Evolutionary conservation across 2,329 filamentous ascomycete species (phyloP), one percentile per base, ranked within the genome.

Genomic region (Xylaria sp.): DNA sequence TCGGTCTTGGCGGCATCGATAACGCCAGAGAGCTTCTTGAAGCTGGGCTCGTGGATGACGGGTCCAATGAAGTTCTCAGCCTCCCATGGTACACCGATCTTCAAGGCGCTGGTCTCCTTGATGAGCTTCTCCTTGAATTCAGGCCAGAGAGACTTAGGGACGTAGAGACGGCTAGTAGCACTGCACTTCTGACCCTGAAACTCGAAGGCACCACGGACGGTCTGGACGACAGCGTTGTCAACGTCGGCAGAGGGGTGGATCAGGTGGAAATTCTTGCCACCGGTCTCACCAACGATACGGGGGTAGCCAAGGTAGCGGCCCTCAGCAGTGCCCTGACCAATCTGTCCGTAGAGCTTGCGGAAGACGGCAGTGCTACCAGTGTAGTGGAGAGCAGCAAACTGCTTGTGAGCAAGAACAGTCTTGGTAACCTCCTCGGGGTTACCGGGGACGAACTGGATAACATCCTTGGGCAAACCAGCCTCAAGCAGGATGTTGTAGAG

Each of bases 311-410:
- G 80, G 78, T 96, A 97, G 61, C 85, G 88, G 64, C 89, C 91
- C 70, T 92, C 86, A 4, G 90, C 89, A 18, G 95, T 87, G 47
- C 90, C 90, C 64, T 83, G 80, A 9, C 91, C 90, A 69, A 97
- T 96, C 73, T 91, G 84, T 16, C 91, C 91, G 73, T 95, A 96
- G 10, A 97, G 80, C 70, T 86, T 85, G 63, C 91, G 88, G 86
- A 97, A 97, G 35, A 97, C 90, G 54, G 86, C 85, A 0, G 93
- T 97, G 78, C 89, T 94, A 62, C 93, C 93, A 0, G 92, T 97
- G 80, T 92, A 97, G 79, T 97, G 92, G 19, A 97, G 84, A n/a
- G 90, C 89, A 7, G 92, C 88, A 69, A 97, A 94, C 61, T 95
- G 81, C 67, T 79, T 85, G 79, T 94, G 91, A 55, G 81, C 80